Base-by-base conservation (phyloP, 495 filamentous ascomycete species). In the Chaetomium fimeti region DNA sequence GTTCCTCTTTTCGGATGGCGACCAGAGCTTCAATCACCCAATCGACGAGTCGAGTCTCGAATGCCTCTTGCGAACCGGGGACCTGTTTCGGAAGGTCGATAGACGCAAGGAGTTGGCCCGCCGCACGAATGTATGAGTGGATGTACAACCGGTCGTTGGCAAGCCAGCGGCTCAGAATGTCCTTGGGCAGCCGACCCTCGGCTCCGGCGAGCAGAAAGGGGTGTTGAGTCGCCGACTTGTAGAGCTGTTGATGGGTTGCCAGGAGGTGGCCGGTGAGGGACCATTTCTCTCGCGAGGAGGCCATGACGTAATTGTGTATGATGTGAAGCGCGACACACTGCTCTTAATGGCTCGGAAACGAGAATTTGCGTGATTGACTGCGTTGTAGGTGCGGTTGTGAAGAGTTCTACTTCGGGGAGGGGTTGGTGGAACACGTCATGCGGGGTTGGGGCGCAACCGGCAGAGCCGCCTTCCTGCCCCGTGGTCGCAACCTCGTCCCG, bases 71-170 rank as follows among this genome's bases (percentile, higher is more conserved):
- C 22, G 63, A 56, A 8, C 60, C 43, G 28, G 70, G 72, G 2
- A 73, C 57, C n/a, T 52, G 61, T 13, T 71, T 62, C 0, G 88
- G 86, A 0, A 91, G 77, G 18, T 82, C 79, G 57, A 89, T 78
- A 56, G 87, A 86, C 2, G 84, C 75, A 38, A 93, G 83, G 20
- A 91, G 70, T n/a, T 77, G 76, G 20, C 87, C 88, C 38, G 87
- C 85, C 69, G 89, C 90, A 43, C 86, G 79, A 71, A 91, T 79
- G 57, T 75, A 90, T 56, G 85, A 84, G 65, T 90, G 88, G 24
- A 88, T 85, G 76, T 92, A 91, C 58, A 91, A 81, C 11, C 87
- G 77, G 77, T 93, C 90, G 75, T 91, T 88, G 25, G 87, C 82
- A 47, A 93, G 83, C 89, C 89, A 93, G 73, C 83, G 79, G 42